Percentiles rank a stretch among this genome's conserved stretches.
Evolutionary conservation across 179 eudicot genomes (phyloP).

Genomic region (Pouteria campechiana): DNA sequence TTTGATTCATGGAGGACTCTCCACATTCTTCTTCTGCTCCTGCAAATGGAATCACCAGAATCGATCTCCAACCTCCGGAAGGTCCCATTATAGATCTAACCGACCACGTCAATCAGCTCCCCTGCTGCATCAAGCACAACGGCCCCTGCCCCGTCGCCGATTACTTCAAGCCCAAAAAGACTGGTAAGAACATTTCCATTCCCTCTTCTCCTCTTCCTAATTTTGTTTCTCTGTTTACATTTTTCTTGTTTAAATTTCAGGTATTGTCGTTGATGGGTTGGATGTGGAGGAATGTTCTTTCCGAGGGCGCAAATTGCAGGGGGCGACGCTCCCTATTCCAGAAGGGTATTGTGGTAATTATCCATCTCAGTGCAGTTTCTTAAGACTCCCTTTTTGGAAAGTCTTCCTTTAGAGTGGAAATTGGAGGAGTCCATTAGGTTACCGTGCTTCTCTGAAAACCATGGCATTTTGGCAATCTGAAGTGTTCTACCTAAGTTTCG

Average conservation of each 20-base stretch:
- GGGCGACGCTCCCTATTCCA: constrained; percentile 57
- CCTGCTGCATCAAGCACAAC: constrained; percentile 74
- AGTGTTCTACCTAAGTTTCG: too few relatives aligned
- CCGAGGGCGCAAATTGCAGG: constrained; percentile 82
- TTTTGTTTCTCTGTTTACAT: neutral
- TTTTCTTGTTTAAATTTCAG: constrained; percentile 13
- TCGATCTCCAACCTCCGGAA: too few relatives aligned
- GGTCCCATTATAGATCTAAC: too few relatives aligned
- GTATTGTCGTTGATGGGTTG: constrained; percentile 61
- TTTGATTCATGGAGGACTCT: too few relatives aligned
- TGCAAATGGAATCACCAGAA: too few relatives aligned
- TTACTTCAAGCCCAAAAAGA: constrained; percentile 74
- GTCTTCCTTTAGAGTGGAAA: too few relatives aligned
- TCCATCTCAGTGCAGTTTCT: too few relatives aligned
- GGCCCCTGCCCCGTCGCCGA: constrained; percentile 60
- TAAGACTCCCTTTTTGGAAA: too few relatives aligned
- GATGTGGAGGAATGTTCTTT: constrained; percentile 61
- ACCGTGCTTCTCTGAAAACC: too few relatives aligned
- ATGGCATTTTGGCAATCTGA: too few relatives aligned
- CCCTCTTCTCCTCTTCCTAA: neutral
- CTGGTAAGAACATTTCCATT: constrained; percentile 32
- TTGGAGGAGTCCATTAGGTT: too few relatives aligned
- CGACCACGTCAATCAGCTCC: constrained; percentile 76
- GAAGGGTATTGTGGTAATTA: constrained; percentile 74
- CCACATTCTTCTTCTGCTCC: too few relatives aligned